Evolutionary conservation across 176 grass and related monocot species (phyloP).

Genomic region (Avena eriantha): DNA sequence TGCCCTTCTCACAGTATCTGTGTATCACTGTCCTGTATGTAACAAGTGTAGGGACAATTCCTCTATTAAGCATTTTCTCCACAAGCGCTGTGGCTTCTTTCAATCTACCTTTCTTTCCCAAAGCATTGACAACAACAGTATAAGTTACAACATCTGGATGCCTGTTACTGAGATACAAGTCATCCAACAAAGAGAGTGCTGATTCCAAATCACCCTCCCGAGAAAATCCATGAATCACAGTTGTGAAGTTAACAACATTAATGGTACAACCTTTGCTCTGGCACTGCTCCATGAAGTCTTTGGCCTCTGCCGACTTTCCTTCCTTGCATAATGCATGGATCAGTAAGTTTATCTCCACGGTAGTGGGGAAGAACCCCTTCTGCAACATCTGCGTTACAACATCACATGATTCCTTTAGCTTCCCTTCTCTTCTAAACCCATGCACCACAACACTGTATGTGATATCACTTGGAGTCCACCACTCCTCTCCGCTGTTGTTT

Average conservation of each 20-base stretch:
- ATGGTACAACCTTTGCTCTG: constrained; percentile 83
- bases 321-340: constrained; percentile 82
- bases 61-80: constrained; percentile 88
- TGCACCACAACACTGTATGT: constrained; percentile 94
- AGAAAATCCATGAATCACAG: constrained; percentile 94
- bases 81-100: constrained; percentile 80
- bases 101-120: constrained; percentile 79
- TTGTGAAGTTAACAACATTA: constrained; percentile 97
- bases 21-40: constrained; percentile 95
- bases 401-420: constrained; percentile 82
- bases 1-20: constrained; percentile 74
- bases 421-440: constrained; percentile 90
- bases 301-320: constrained; percentile 66
- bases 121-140: constrained; percentile 79
- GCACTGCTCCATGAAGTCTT: constrained; percentile 90
- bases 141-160: constrained; percentile 94
- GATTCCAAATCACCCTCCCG: constrained; percentile 76
- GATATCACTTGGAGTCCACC: constrained; percentile 86
- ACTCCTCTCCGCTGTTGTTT: constrained; percentile 81
- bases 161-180: constrained; percentile 93
- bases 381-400: constrained; percentile 81
- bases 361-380: constrained; percentile 83
- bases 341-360: constrained; percentile 86
- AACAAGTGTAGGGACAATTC: constrained; percentile 78
- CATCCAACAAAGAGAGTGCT: constrained; percentile 85